Evolutionary conservation across 2,329 filamentous ascomycete species (phyloP).

Genomic region (Immersiporthe knoxdaviesiana): DNA sequence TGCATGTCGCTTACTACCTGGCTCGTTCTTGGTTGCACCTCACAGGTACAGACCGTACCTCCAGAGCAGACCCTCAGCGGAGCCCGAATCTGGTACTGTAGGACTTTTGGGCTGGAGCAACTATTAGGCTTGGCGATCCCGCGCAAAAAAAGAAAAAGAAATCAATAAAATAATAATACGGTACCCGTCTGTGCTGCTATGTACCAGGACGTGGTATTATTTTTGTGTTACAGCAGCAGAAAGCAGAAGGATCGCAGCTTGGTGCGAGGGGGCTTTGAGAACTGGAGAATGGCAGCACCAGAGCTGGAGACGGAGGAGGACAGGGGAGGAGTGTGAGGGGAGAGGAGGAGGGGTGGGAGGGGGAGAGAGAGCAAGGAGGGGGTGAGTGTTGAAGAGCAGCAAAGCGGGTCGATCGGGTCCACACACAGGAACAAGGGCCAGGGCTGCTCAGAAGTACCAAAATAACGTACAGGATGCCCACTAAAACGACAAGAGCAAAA

Average conservation of each 20-base stretch:
- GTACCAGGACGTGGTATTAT: slow-evolving; percentile 1
- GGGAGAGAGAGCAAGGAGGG: neutral
- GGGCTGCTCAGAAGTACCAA: slow-evolving; percentile 15
- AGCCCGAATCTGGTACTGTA: neutral
- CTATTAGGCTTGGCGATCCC: slow-evolving; percentile 4
- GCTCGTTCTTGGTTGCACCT: neutral
- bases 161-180: neutral
- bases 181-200: neutral
- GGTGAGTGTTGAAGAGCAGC: neutral
- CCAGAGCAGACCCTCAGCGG: neutral
- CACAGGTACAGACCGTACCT: neutral
- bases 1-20: neutral
- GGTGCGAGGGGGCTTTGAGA: neutral
- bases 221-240: slow-evolving; percentile 3
- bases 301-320: neutral
- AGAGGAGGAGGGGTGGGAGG: too few relatives aligned
- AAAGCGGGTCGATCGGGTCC: slow-evolving; percentile 10
- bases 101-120: slow-evolving; percentile 1
- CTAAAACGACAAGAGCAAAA: slow-evolving; percentile 10
- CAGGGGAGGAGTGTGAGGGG: neutral
- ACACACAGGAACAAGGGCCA: neutral
- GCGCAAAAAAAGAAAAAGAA: neutral
- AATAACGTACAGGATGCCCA: slow-evolving; percentile 4
- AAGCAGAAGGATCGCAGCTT: slow-evolving; percentile 1
- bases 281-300: slow-evolving; percentile 8